Conservation (phyloP, 495 filamentous ascomycete genomes). For the Neurospora cerealis region DNA sequence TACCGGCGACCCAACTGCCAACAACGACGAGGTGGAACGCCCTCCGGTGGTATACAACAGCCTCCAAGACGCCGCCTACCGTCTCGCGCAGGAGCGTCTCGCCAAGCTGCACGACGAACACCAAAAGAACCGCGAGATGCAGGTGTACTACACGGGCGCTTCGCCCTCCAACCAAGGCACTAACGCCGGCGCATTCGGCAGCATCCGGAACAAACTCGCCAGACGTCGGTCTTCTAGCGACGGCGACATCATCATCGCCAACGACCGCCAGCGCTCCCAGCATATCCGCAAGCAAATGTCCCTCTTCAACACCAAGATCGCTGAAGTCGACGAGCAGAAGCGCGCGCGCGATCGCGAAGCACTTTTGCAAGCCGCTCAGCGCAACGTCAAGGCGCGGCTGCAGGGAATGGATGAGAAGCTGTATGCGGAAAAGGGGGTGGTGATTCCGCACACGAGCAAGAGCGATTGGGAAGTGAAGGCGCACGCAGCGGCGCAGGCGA, state of each 20-base stretch:
- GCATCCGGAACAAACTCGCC: slow-evolving; percentile 44
- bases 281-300: slow-evolving; percentile 76
- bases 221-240: slow-evolving; percentile 62
- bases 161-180: not conserved
- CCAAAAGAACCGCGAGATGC: slow-evolving; percentile 43
- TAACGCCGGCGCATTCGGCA: slow-evolving; percentile 28
- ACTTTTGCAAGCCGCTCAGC: slow-evolving; percentile 69
- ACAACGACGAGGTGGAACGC: slow-evolving; percentile 16
- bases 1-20: not conserved
- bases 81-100: slow-evolving; percentile 71
- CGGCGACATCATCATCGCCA: slow-evolving; percentile 37
- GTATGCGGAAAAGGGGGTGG: slow-evolving; percentile 65
- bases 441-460: slow-evolving; percentile 50
- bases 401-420: slow-evolving; percentile 71
- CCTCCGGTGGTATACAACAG: slow-evolving; percentile 38
- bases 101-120: slow-evolving; percentile 69
- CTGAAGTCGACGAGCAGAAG: slow-evolving; percentile 64
- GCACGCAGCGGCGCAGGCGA: slow-evolving; percentile 52
- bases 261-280: slow-evolving; percentile 58
- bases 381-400: slow-evolving; percentile 71
- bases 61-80: slow-evolving; percentile 76
- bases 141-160: slow-evolving; percentile 51
- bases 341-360: slow-evolving; percentile 60
- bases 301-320: slow-evolving; percentile 55
- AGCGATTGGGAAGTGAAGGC: slow-evolving; percentile 75